Conservation (phyloP, 352 stramenopile species). For the Pythium coloratum region DNA sequence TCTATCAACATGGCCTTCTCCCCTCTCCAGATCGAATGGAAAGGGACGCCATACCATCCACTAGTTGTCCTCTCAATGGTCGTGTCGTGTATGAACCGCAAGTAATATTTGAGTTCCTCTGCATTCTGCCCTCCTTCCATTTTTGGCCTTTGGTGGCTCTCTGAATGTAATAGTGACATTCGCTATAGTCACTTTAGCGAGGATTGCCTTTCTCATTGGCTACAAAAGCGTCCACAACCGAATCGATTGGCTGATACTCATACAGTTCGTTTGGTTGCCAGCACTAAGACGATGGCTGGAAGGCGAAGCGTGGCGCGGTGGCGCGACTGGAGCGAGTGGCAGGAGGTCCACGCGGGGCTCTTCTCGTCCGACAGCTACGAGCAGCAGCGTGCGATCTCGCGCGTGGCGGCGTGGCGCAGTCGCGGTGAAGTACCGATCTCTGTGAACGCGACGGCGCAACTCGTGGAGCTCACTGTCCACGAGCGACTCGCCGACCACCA, state of each 20-base stretch:
- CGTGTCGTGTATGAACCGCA: conserved; percentile 4
- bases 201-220: conserved; percentile 13
- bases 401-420: conserved; percentile 67
- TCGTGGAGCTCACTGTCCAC: conserved; percentile 76
- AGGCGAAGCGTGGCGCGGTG: conserved; percentile 53
- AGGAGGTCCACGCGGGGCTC: conserved; percentile 56
- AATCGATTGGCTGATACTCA: conserved; percentile 17
- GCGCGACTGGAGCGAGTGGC: conserved; percentile 78
- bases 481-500: conserved; percentile 66
- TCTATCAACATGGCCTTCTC: background rate
- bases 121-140: background rate
- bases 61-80: conserved; percentile 3
- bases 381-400: conserved; percentile 57
- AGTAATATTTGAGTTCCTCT: conserved; percentile 1
- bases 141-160: background rate
- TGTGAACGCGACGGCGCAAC: conserved; percentile 72
- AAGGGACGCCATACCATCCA: background rate
- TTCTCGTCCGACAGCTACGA: conserved; percentile 51
- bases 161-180: background rate
- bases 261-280: background rate
- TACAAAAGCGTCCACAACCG: conserved; percentile 3
- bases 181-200: background rate
- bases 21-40: conserved; percentile 21
- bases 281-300: conserved; percentile 37
- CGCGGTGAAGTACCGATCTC: conserved; percentile 72